A percentile compares a stretch with the other conserved stretches of the same genome.
Evolutionary conservation across 106 monocot genomes (phyloP).

Genomic region (Platanthera guangdongensis): DNA sequence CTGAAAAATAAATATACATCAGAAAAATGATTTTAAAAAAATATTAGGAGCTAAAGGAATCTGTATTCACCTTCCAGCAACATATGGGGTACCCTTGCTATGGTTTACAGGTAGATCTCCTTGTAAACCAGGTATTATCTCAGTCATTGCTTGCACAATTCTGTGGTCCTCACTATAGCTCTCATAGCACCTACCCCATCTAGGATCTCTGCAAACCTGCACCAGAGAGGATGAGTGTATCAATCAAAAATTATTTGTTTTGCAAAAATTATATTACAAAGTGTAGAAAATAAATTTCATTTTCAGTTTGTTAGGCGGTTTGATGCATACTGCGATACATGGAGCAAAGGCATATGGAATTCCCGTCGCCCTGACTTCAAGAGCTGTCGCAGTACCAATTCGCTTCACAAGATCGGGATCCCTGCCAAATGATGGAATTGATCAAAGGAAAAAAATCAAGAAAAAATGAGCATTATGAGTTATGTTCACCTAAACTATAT

Average conservation of each 20-base stretch:
- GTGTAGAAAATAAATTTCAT: neutral
- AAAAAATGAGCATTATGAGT: neutral
- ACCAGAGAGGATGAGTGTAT: neutral
- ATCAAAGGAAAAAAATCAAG: neutral
- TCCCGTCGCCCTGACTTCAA: constrained; percentile 79
- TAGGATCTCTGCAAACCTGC: constrained; percentile 75
- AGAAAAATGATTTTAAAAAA: neutral
- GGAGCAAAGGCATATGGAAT: constrained; percentile 73
- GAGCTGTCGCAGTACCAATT: constrained; percentile 78
- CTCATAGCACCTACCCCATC: constrained; percentile 82
- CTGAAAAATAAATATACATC: neutral
- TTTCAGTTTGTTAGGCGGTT: neutral
- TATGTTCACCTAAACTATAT: neutral
- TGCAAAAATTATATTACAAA: neutral
- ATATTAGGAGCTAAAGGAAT: neutral
- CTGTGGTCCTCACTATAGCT: constrained; percentile 68
- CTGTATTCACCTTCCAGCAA: constrained; percentile 53
- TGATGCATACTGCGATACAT: constrained; percentile 53
- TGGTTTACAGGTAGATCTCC: constrained; percentile 43
- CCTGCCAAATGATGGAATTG: constrained; percentile 14
- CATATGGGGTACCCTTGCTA: constrained; percentile 40
- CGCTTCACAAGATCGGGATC: constrained; percentile 58
- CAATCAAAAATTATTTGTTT: neutral
- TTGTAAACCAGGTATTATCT: constrained; percentile 61
- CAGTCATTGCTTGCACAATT: constrained; percentile 63